Evolutionary conservation across 148 eudicot species (phyloP).

Genomic region (Drosera capensis): DNA sequence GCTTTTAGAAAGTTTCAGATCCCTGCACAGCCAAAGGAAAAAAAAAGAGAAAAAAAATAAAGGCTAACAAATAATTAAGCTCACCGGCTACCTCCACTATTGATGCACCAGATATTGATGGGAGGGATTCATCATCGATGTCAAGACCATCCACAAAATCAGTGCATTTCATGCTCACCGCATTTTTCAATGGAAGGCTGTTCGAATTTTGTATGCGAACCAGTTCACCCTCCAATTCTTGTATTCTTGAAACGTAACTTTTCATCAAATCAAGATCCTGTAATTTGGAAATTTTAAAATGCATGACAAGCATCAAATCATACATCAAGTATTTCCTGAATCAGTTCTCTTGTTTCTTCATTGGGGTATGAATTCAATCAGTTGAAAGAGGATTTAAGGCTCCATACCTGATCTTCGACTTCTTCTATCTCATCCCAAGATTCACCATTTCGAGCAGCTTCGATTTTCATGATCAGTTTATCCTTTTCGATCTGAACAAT

Average conservation of each 20-base stretch:
- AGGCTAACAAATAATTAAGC: no score
- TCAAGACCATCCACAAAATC: slow-evolving; percentile 30
- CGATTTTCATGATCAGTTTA: slow-evolving; percentile 49
- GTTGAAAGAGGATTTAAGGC: neutral
- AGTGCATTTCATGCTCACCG: slow-evolving; percentile 13
- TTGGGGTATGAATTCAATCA: no score
- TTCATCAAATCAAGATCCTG: slow-evolving; percentile 64
- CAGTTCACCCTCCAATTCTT: slow-evolving; percentile 67
- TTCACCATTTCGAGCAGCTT: slow-evolving; percentile 64
- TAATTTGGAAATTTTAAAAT: neutral
- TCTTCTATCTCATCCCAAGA: slow-evolving; percentile 72
- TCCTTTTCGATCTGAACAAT: slow-evolving; percentile 68
- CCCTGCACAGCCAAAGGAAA: no score
- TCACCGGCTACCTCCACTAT: no score
- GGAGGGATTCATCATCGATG: slow-evolving; percentile 41
- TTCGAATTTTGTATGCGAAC: slow-evolving; percentile 30
- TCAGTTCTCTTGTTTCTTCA: no score
- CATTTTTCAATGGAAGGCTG: neutral
- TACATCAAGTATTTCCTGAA: neutral
- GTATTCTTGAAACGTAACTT: slow-evolving; percentile 54
- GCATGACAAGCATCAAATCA: neutral
- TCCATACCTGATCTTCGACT: slow-evolving; percentile 35
- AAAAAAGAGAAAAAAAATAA: neutral
- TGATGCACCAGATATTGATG: slow-evolving; percentile 24
- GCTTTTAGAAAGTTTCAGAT: neutral